Percentiles rank a stretch among this genome's conserved stretches.
Conservation (phyloP, 352 stramenopile genomes). For the Globisporangium takayamanum region DNA sequence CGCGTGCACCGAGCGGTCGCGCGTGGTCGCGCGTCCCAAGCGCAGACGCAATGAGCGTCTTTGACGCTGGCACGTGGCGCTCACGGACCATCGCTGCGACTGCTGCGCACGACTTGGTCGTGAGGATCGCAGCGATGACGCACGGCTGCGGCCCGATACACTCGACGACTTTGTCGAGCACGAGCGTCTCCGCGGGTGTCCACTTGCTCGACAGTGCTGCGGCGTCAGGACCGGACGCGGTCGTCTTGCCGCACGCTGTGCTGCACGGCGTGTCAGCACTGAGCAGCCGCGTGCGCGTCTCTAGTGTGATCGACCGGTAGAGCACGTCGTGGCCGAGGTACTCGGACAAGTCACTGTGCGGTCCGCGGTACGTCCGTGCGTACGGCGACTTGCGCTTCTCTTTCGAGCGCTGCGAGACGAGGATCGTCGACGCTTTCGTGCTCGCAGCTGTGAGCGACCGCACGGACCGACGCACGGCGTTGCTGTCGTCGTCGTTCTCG, state of each 20-base stretch:
- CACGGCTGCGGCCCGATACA: slow-evolving; percentile 37
- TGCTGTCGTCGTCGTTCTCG: slow-evolving; percentile 12
- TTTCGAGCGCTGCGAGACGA: slow-evolving; percentile 21
- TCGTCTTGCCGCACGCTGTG: slow-evolving; percentile 17
- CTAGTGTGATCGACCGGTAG: slow-evolving; percentile 38
- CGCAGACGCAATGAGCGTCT: slow-evolving; percentile 2
- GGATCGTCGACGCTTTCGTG: slow-evolving; percentile 42
- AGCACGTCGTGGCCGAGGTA: slow-evolving; percentile 45
- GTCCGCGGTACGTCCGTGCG: slow-evolving; percentile 21
- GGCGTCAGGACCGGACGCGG: neutral
- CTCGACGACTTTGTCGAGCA: slow-evolving; percentile 36
- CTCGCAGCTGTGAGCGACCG: slow-evolving; percentile 46
- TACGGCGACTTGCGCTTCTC: slow-evolving; percentile 27
- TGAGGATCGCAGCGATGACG: slow-evolving; percentile 28
- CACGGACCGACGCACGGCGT: slow-evolving; percentile 23
- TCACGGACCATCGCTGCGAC: slow-evolving; percentile 20
- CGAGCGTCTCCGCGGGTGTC: slow-evolving; percentile 30
- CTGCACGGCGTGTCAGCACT: slow-evolving; percentile 21
- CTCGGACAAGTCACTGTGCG: slow-evolving; percentile 36
- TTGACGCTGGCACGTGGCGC: neutral
- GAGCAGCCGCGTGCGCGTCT: slow-evolving; percentile 21
- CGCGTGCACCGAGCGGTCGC: slow-evolving; percentile 26
- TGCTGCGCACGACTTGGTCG: slow-evolving; percentile 35
- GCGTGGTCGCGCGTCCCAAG: slow-evolving; percentile 14
- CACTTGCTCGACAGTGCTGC: slow-evolving; percentile 10